Evolutionary conservation across 306 rosid species (phyloP), one percentile per base, ranked within the genome.

Genomic region (Medicago arabica): DNA sequence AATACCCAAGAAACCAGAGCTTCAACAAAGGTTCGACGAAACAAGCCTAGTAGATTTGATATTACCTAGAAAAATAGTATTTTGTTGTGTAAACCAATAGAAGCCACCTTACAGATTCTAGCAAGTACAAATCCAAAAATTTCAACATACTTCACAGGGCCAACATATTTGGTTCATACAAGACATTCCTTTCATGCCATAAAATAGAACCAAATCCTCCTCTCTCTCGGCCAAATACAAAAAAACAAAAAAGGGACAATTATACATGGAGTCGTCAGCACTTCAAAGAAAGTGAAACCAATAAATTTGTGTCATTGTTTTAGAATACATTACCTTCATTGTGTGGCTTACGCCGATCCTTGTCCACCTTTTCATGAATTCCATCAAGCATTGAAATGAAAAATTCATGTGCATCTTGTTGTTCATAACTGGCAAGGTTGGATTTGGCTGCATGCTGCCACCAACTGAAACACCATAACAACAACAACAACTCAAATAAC

Each of bases 301-400:
- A 46, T 7, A 76, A 54, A 75, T 16, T 19, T 8, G 71, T 53
- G 73, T 13, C n/a, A 64, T 68, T 31, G 46, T 21, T 11, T 59
- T 76, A 55, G 74, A 73, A 69, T 63, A 46, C 13, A 71, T 84
- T 80, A 93, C 98, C 98, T 87, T 88, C 96, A 82, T 86, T 82
- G 25, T 83, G 86, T 9, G 95, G 86, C 80, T 88, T 92, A 44
- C 81, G 83, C 41, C 87, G 80, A 76, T 92, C 93, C 82, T 86
- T 92, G 55, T 87, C 97, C 75, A 86, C 96, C 86, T 90, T 95
- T 78, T 92, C 97, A 59, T 92, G 97, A 75, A 95, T 92, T 57
- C 97, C 99, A 83, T 92, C 97, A 28, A 95, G 92, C 88, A 90
- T 90, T 69, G 99, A 95, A 83, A 95, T 95, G 91, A 95, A 95